Base-by-base conservation (phyloP, 2,329 filamentous ascomycete genomes). In the Verticillium tricorpus region DNA sequence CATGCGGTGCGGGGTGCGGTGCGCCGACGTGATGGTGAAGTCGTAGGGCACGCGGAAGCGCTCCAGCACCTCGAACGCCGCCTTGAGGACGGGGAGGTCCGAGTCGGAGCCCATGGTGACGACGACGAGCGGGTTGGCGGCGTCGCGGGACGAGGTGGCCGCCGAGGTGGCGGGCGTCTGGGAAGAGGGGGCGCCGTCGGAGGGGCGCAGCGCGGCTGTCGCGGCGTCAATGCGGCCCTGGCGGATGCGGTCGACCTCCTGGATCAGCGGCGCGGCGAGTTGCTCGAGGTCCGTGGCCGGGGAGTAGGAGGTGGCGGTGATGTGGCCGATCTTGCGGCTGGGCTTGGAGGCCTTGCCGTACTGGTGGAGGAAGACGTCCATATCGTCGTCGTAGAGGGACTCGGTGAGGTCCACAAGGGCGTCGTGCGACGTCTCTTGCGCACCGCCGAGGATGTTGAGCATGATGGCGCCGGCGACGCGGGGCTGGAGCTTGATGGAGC, bases 291-390 rank as follows among this genome's bases (percentile, higher is more conserved):
- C 87, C 68, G 88, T 82, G 40, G 84, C 78, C 71, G 93, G 86
- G 0, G 85, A 87, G 14, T 84, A 80, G 1, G 87, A 88, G 1
- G 91, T 90, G 40, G 96, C 78, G 1, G 93, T 98, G 67, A 99
- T 86, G 74, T 99, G 95, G 12, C 94, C 94, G 79, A 98, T 98
- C 76, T 98, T 99, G 56, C 95, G 89, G 37, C 92, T 90, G 5
- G 91, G 92, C 69, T 93, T 91, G 31, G 93, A 90, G 56, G 85
- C 86, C 77, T 98, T 98, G 70, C 93, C 93, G 77, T 99, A 99
- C 56, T 97, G 85, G 71, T 99, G 94, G 12, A 97, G 82, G 59
- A 80, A 83, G 15, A 83, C 76, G 59, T 81, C 83, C 64, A 80
- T 79, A 40, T 79, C 74, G 8, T 77, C 73, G 39, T 74, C 74